Base-by-base conservation (phyloP, 768 basidiomycete species). In the Filobasidium floriforme region DNA sequence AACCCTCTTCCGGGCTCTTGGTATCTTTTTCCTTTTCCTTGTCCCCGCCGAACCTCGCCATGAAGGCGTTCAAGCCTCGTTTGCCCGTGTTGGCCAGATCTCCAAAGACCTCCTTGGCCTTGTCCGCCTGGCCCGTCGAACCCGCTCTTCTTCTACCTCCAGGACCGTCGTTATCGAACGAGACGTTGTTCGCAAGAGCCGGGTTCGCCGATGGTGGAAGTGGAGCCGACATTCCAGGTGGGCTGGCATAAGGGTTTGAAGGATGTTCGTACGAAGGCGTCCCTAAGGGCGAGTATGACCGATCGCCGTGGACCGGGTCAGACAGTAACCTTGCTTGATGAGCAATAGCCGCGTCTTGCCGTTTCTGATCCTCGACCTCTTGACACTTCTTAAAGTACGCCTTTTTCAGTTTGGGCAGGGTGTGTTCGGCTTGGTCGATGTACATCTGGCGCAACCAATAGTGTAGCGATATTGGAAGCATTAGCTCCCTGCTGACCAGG, bases 21-120 rank as follows among this genome's bases (percentile, higher is more conserved):
- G n/a, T n/a, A n/a, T n/a, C n/a, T n/a, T n/a, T n/a, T n/a, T 68
- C 73, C 41, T 73, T 67, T 26, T 71, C 71, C 66, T 71, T 73
- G 55, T 76, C 76, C 0, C 71, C 77, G 11, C 79, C 90, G 63
- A 93, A 81, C 73, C 92, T 86, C 10, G 87, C 89, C 65, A 90
- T 92, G 60, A 93, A 81, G 66, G 89, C 89, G 71, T 89, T 91
- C 18, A 94, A 78, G 70, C 90, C 89, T 73, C 85, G 87, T 82
- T 92, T 94, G 67, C 90, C 89, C 78, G 92, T 90, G 68, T 88
- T 87, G 4, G 92, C 92, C 40, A 94, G 81, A 80, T 96, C 92
- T 14, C 88, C 87, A 72, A 96, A 86, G 14, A 77, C 72, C 14
- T 77, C 76, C 62, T 75, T 77, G 11, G 74, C 64, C 55, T 71